Evolutionary conservation across 2,329 filamentous ascomycete species (phyloP).

Genomic region (Meredithiella fracta): DNA sequence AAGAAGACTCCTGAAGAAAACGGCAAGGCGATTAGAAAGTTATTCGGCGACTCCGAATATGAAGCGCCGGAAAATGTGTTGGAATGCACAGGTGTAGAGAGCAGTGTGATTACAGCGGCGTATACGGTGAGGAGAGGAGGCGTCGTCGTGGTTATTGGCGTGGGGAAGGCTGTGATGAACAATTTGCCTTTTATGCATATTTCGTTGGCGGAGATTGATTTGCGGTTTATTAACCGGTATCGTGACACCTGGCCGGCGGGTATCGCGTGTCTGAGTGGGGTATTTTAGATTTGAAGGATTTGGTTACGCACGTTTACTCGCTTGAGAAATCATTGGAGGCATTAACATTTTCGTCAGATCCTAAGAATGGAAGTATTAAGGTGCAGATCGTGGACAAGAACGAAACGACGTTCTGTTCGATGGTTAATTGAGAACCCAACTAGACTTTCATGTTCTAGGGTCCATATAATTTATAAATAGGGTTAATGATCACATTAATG

Average conservation of each 20-base stretch:
- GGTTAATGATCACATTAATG: neutral
- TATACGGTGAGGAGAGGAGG: constrained; percentile 42
- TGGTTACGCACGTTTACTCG: constrained; percentile 47
- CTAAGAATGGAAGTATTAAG: constrained; percentile 22
- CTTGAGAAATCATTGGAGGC: constrained; percentile 46
- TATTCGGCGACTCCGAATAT: constrained; percentile 40
- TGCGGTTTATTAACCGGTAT: constrained; percentile 56
- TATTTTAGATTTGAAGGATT: constrained; percentile 40
- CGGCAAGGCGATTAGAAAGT: constrained; percentile 32
- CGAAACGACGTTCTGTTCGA: neutral
- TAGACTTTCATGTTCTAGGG: too few species aligned
- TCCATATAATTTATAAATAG: too few species aligned
- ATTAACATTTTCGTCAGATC: constrained; percentile 21
- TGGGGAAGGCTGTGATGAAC: constrained; percentile 45
- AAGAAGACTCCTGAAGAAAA: constrained; percentile 31
- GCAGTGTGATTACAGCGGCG: constrained; percentile 41
- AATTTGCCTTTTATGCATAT: constrained; percentile 52
- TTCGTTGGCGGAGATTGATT: constrained; percentile 46
- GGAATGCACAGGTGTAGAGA: constrained; percentile 52
- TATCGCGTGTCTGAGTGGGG: constrained; percentile 42
- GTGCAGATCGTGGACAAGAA: constrained; percentile 22
- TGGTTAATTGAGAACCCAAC: neutral
- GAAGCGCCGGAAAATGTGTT: constrained; percentile 40
- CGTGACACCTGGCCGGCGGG: constrained; percentile 53
- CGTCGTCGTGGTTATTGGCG: constrained; percentile 46